Base-by-base conservation (phyloP, 306 rosid genomes). In the Begonia loranthoides region DNA sequence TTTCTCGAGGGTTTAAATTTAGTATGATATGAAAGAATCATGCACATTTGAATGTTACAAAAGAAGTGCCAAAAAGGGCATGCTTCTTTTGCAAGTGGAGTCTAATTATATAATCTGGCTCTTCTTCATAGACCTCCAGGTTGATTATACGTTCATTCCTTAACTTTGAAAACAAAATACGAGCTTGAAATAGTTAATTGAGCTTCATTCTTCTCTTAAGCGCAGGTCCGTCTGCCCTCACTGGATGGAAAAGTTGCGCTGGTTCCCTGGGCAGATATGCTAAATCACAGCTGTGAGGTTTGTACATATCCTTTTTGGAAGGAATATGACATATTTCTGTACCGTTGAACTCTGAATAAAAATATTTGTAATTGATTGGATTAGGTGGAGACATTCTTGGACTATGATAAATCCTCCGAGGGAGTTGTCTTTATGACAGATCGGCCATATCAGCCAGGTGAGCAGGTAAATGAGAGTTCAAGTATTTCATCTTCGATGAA, bases 221-320 rank as follows among this genome's bases (percentile, higher is more conserved):
- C 71, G 73, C 83, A 85, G 97, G 97, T 89, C 47, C 80, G 97
- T 34, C 70, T 89, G 58, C 95, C 95, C 47, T 85, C 92, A 3
- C 70, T 85, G 97, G 79, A 70, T 61, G 97, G 80, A 55, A 78
- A 66, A 65, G 87, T 85, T 70, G 97, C 95, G 36, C 66, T 85
- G 78, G 95, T 82, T 79, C 97, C 97, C 1, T 85, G 97, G 97
- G 97, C 94, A 22, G 97, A 90, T 72, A 90, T 90, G 94, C 71
- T 90, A 76, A 90, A 90, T 62, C 97, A 85, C 79, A 78, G 73
- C 68, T 79, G 97, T 76, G 87, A 85, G 72, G 97, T 85, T 67
- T 34, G 81, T 19, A 16, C 12, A 52, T 45, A 28, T 51, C 64
- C 21, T 64, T 15, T 68, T 40, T 65, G 61, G 58, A 43, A 50